Percentiles rank a stretch among this genome's conserved stretches.
phyloP scores from a whole-genome alignment of 75 land plant genomes.

The Adiantum capillusveneris region DNA sequence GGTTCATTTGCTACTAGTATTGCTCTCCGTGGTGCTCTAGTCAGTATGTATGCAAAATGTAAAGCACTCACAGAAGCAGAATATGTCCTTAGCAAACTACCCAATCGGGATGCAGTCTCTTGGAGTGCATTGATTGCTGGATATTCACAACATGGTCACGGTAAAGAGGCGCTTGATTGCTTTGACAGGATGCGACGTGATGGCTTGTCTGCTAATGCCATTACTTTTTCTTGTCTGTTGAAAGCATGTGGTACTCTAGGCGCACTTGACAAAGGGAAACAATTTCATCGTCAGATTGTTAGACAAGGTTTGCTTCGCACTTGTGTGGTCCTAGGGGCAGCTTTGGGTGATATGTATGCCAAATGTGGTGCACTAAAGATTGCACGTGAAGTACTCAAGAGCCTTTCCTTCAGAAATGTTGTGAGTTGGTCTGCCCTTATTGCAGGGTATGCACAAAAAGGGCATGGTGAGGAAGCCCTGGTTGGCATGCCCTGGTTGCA shows the following conservation, averaged over 20 bases:
- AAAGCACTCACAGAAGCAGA: neutral
- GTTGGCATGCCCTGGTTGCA: too few relatives aligned
- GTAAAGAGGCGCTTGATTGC: neutral
- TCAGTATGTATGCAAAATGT: neutral
- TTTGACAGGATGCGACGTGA: neutral
- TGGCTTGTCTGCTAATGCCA: neutral
- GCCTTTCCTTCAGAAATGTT: neutral
- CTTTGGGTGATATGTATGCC: too few relatives aligned
- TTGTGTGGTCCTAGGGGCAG: neutral
- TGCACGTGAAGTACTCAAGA: slow-evolving; percentile 1
- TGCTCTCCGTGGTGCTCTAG: neutral
- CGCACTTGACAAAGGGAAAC: neutral
- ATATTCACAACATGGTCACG: neutral
- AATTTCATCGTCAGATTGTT: neutral
- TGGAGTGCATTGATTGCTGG: neutral
- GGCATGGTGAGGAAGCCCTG: too few relatives aligned
- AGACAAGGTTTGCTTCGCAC: neutral
- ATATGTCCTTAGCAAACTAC: neutral
- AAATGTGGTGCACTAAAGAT: too few relatives aligned
- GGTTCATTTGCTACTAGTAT: neutral
- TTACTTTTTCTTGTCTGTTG: neutral
- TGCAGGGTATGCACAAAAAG: too few relatives aligned
- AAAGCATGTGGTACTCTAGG: neutral
- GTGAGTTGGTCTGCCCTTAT: slow-evolving; percentile 5
- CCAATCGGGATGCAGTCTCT: neutral